Percentiles rank a stretch among this genome's conserved stretches.
Conservation (phyloP, 257 asterid genomes). For the Solanum phureja region DNA sequence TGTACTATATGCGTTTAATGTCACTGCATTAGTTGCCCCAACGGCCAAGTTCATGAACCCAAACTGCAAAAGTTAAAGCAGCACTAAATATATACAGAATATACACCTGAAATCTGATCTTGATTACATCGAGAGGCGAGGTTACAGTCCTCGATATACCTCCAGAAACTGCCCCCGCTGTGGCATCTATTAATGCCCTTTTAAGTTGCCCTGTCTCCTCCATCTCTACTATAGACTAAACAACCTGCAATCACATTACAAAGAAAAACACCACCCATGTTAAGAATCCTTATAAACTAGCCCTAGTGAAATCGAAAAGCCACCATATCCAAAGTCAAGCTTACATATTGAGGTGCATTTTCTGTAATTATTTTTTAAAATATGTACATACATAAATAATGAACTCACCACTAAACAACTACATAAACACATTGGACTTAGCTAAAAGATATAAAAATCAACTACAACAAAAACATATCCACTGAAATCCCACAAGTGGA, state of each 20-base stretch:
- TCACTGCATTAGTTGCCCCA: background rate
- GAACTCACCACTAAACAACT: background rate
- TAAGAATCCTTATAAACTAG: background rate
- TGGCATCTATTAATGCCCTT: constrained; percentile 49
- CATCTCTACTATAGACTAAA: constrained; percentile 34
- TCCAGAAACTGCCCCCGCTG: constrained; percentile 70
- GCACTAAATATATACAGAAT: background rate
- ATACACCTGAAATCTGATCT: constrained; percentile 66
- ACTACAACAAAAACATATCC: background rate
- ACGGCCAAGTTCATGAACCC: background rate
- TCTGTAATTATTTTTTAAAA: background rate
- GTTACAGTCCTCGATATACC: constrained; percentile 60
- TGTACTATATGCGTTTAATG: background rate
- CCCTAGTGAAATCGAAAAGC: background rate
- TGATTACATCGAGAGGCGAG: constrained; percentile 70
- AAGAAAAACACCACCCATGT: background rate
- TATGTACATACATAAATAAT: background rate
- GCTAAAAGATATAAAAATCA: background rate
- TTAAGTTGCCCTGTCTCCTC: constrained; percentile 51
- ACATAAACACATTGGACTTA: background rate
- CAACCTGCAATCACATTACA: constrained; percentile 10
- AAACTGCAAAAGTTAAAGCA: background rate
- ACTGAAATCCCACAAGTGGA: background rate
- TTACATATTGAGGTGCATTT: background rate
- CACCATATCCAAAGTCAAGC: background rate